These are phyloP conservation scores for Gossypium lobatum DNA, from an alignment of 441 rosid genomes.

Conservation along the genomic window DNA sequence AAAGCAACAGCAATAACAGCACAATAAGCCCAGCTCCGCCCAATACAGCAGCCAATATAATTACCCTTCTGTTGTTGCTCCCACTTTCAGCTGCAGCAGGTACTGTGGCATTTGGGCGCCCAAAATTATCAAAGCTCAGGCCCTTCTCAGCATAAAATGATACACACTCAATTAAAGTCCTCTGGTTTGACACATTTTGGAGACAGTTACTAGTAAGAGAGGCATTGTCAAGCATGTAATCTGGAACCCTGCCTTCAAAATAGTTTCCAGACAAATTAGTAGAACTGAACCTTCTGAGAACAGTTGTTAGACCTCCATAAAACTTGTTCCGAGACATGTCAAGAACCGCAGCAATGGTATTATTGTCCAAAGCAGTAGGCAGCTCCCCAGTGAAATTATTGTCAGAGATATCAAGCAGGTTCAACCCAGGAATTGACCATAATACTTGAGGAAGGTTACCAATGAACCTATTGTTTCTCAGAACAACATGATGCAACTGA, in stretches of 20 bases:
- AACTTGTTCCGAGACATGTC: slow-evolving; percentile 68
- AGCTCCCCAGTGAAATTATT: slow-evolving; percentile 73
- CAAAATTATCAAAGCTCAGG: slow-evolving; percentile 69
- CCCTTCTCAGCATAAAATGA: slow-evolving; percentile 58
- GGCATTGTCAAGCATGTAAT: slow-evolving; percentile 35
- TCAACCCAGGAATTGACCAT: slow-evolving; percentile 56
- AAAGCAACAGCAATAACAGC: slow-evolving; percentile 31
- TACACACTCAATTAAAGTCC: slow-evolving; percentile 45
- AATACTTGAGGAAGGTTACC: slow-evolving; percentile 47
- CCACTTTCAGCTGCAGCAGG: slow-evolving; percentile 32
- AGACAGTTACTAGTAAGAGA: slow-evolving; percentile 69
- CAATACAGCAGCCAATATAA: slow-evolving; percentile 56
- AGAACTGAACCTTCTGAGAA: slow-evolving; percentile 38
- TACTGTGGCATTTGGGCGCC: slow-evolving; percentile 45
- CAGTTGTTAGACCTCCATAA: slow-evolving; percentile 53
- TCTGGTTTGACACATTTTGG: slow-evolving; percentile 49
- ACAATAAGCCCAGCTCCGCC: slow-evolving; percentile 60
- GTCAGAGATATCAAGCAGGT: slow-evolving; percentile 57
- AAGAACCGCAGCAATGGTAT: slow-evolving; percentile 31
- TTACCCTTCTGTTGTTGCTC: slow-evolving; percentile 35
- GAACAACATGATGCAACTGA: slow-evolving; percentile 46
- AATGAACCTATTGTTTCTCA: slow-evolving; percentile 49
- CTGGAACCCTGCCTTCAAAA: slow-evolving; percentile 72
- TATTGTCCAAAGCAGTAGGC: slow-evolving; percentile 34
- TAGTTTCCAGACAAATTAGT: slow-evolving; percentile 70